Base-by-base conservation (phyloP, 1,284 basidiomycete genomes). In the Trichosporon sp. region DNA sequence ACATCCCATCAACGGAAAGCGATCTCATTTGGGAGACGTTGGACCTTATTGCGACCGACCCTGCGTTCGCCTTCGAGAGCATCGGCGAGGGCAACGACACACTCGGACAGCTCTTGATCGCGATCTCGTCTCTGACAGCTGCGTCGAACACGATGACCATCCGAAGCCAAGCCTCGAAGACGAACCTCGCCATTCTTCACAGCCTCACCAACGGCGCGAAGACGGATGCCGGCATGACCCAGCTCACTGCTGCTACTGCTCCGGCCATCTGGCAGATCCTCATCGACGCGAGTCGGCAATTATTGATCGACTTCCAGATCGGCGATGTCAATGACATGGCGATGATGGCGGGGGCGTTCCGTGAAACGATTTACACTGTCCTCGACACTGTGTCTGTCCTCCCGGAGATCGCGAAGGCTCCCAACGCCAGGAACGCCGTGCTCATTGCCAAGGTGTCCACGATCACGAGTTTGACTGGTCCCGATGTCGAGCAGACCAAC, bases 301-400 rank as follows among this genome's bases (percentile, higher is more conserved):
- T 70, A 13, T 66, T 79, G 2, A 65, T 69, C 54, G 74, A 73
- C 19, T 76, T 75, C 54, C 75, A 78, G 60, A 59, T 62, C 31
- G 70, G 72, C 19, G 73, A 76, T 25, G 63, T 63, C 7, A 71
- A 74, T 40, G 73, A 74, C 37, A 66, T 74, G 29, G 69, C 68
- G 6, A 23, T 65, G 16, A 69, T 74, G 37, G 70, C 71, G 11
- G 69, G 64, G 9, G 69, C 72, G 0, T 67, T 77, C 59, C 66
- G 74, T 5, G 66, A 70, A 1, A 71, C 69, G 0, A 59, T 69
- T 5, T 37, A 61, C 19, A 65, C 69, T 1, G 60, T 78, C 6
- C 36, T 72, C 8, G 59, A 54, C 10, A 61, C 63, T 0, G 60
- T 61, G 19, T 54, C 59, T 1, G 32, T 62, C 2, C 52, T 65